Percentiles rank a stretch among this genome's conserved stretches.
phyloP scores from a whole-genome alignment of 768 basidiomycete genomes.

The Tephrocybe sp. region DNA sequence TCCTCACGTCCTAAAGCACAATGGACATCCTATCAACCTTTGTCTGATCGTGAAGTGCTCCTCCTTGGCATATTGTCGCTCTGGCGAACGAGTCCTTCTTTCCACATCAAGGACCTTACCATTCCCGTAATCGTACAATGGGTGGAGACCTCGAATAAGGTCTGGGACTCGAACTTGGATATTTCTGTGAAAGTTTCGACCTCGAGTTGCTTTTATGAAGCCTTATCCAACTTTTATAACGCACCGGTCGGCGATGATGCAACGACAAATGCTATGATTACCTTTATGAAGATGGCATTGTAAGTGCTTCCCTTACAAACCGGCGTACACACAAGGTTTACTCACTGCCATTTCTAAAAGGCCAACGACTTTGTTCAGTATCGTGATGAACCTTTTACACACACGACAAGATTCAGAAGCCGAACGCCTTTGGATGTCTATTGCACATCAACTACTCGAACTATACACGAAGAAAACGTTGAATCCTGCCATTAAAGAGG shows the following conservation, averaged over 20 bases:
- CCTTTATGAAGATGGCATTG: conserved; percentile 49
- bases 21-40: conserved; percentile 51
- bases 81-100: conserved; percentile 59
- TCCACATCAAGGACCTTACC: conserved; percentile 49
- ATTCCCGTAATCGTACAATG: conserved; percentile 43
- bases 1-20: conserved; percentile 62
- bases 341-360: conserved; percentile 26
- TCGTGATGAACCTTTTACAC: conserved; percentile 57
- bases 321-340: neutral
- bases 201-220: conserved; percentile 47
- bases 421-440: conserved; percentile 70
- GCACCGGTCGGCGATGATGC: conserved; percentile 31
- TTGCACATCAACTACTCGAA: conserved; percentile 60
- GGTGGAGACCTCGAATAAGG: conserved; percentile 44
- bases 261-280: conserved; percentile 27
- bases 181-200: conserved; percentile 63
- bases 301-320: conserved; percentile 25
- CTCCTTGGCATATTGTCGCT: conserved; percentile 67
- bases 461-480: conserved; percentile 50
- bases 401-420: conserved; percentile 59
- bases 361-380: conserved; percentile 44
- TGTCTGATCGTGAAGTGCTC: conserved; percentile 70
- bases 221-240: conserved; percentile 44
- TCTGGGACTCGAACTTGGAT: conserved; percentile 68
- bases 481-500: conserved; percentile 37